Conservation (phyloP, 1,284 basidiomycete genomes). For the Mycosarcoma maydis region DNA sequence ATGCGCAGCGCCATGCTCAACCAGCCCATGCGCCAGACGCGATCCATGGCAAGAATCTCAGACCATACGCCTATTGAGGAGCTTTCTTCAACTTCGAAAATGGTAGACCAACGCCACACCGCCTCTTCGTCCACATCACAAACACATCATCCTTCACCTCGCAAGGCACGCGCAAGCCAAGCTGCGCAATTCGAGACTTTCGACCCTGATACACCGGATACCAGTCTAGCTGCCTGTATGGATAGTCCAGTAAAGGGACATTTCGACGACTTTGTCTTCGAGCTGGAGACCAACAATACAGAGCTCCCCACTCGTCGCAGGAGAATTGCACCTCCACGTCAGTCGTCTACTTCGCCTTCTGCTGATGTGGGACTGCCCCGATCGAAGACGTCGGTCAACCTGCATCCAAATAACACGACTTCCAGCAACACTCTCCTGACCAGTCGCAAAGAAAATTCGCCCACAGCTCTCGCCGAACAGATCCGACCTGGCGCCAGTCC, state of each 20-base stretch:
- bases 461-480: slow-evolving; percentile 3
- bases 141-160: slow-evolving; percentile 9
- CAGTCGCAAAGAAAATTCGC: slow-evolving; percentile 35
- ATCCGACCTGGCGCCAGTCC: slow-evolving; percentile 12
- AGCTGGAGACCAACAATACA: slow-evolving; percentile 30
- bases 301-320: slow-evolving; percentile 28
- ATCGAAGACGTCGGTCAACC: slow-evolving; percentile 11
- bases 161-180: slow-evolving; percentile 24
- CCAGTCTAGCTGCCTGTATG: slow-evolving; percentile 35
- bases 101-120: slow-evolving; percentile 1
- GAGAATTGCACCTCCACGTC: slow-evolving; percentile 8
- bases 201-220: slow-evolving; percentile 30
- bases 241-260: slow-evolving; percentile 42
- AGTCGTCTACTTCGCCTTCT: slow-evolving; percentile 15
- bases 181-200: slow-evolving; percentile 20
- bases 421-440: slow-evolving; percentile 6
- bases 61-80: slow-evolving; percentile 18
- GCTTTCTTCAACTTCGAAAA: neutral
- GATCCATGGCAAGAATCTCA: slow-evolving; percentile 44
- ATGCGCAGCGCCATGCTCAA: slow-evolving; percentile 17
- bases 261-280: slow-evolving; percentile 49
- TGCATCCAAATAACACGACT: neutral
- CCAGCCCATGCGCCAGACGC: slow-evolving; percentile 43
- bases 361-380: slow-evolving; percentile 25
- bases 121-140: slow-evolving; percentile 15